Evolutionary conservation across 345 rosid species (phyloP).

Genomic region (Chamaenerion angustifolium): DNA sequence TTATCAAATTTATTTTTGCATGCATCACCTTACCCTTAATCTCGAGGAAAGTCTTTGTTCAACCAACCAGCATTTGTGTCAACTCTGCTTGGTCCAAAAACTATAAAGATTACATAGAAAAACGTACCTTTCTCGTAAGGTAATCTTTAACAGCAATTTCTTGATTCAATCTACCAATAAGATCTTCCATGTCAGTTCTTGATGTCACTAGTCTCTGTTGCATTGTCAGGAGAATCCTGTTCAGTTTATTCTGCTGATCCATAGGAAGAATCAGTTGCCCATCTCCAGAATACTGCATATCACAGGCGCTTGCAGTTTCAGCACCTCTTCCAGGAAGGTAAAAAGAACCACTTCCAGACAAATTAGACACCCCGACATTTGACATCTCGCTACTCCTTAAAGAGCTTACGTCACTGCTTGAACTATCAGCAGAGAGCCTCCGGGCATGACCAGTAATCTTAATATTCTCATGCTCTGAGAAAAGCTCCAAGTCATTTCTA

Average conservation of each 20-base stretch:
- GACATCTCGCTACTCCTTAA: conserved; percentile 55
- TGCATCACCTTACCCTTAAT: too few species aligned
- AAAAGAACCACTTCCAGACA: conserved; percentile 43
- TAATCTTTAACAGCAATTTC: conserved; percentile 81
- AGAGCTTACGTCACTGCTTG: conserved; percentile 53
- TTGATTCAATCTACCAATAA: conserved; percentile 76
- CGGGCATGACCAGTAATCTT: conserved; percentile 47
- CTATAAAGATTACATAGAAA: too few species aligned
- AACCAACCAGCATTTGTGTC: too few species aligned
- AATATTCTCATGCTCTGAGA: conserved; percentile 45
- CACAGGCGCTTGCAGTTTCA: conserved; percentile 27
- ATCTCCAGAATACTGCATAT: conserved; percentile 30
- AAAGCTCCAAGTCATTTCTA: conserved; percentile 41
- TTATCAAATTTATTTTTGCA: too few species aligned
- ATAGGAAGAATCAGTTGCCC: conserved; percentile 59
- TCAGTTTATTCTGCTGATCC: conserved; percentile 76
- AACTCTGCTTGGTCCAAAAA: too few species aligned
- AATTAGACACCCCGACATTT: conserved; percentile 45
- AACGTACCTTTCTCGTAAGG: conserved; percentile 68
- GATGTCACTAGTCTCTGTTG: conserved; percentile 68
- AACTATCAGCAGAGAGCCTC: conserved; percentile 59
- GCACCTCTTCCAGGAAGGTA: conserved; percentile 38
- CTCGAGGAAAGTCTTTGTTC: too few species aligned
- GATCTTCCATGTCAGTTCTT: conserved; percentile 97
- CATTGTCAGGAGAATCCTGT: conserved; percentile 58